Evolutionary conservation across 2,329 filamentous ascomycete genomes (phyloP).

Genomic region (Alternaria brassicicola): DNA sequence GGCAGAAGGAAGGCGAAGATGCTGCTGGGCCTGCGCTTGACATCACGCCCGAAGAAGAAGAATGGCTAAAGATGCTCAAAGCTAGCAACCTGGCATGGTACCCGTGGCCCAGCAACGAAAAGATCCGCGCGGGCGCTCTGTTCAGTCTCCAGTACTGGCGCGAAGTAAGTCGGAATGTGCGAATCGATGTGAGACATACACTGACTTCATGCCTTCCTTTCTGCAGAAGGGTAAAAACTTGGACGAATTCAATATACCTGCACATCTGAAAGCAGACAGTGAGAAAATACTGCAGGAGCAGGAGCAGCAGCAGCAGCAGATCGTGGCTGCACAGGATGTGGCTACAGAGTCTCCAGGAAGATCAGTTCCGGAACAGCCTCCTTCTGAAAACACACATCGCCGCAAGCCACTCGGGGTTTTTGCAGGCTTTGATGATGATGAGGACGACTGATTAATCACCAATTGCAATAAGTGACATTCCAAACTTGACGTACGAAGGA

Average conservation of each 20-base stretch:
- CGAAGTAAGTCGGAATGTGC: constrained; percentile 5
- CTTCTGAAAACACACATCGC: constrained; percentile 1
- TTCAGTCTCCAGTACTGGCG: constrained; percentile 34
- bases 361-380: background rate
- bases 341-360: background rate
- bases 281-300: constrained; percentile 6
- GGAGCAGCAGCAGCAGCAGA: background rate
- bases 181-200: background rate
- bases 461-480: background rate
- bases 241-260: constrained; percentile 31
- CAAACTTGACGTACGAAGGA: background rate
- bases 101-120: constrained; percentile 76
- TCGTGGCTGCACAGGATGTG: background rate
- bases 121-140: constrained; percentile 72
- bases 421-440: constrained; percentile 6
- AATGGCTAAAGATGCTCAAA: constrained; percentile 43
- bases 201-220: background rate
- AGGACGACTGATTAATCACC: background rate
- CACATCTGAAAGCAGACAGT: constrained; percentile 28
- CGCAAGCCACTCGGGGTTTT: constrained; percentile 8
- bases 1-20: constrained; percentile 19
- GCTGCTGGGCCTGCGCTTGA: constrained; percentile 20
- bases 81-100: constrained; percentile 59
- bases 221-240: constrained; percentile 21
- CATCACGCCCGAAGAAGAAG: constrained; percentile 40